Conservation (phyloP, 768 basidiomycete genomes). For the Suillus subaureus region DNA sequence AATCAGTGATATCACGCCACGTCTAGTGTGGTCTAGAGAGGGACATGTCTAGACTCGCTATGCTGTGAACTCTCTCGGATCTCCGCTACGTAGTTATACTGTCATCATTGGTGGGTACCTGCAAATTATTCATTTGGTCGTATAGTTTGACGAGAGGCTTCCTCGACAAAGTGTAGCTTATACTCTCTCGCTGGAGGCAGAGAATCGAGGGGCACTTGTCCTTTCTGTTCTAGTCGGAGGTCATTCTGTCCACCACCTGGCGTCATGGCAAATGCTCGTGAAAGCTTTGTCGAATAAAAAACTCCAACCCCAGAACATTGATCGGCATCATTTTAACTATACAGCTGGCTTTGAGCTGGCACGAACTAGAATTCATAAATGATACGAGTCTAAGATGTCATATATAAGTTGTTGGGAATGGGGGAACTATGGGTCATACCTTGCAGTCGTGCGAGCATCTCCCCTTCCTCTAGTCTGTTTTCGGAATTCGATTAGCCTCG, state of each 20-base stretch:
- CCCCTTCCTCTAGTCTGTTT: not conserved
- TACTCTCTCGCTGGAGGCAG: not conserved
- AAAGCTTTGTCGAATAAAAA: not conserved
- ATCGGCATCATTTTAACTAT: not conserved
- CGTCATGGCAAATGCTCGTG: not conserved
- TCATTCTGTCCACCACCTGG: not conserved
- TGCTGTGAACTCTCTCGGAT: not conserved
- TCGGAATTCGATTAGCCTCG: not conserved
- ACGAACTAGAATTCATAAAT: not conserved
- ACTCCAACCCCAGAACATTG: not conserved
- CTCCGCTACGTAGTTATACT: not conserved
- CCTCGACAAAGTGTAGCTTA: not conserved
- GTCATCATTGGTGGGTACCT: not conserved
- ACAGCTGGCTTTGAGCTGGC: constrained; percentile 5
- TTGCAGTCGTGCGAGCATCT: not conserved
- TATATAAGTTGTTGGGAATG: not conserved
- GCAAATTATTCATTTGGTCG: not conserved
- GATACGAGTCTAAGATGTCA: not conserved
- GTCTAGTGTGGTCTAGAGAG: not conserved
- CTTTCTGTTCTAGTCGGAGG: not conserved
- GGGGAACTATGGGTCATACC: not conserved
- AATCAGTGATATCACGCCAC: not conserved
- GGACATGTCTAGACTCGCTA: not conserved
- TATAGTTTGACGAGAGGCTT: not conserved
- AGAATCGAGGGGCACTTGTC: not conserved